Percentiles rank a stretch among this genome's conserved stretches.
These are phyloP conservation scores for Grifola frondosa DNA, from an alignment of 1,284 basidiomycete genomes.

Conservation along the genomic window DNA sequence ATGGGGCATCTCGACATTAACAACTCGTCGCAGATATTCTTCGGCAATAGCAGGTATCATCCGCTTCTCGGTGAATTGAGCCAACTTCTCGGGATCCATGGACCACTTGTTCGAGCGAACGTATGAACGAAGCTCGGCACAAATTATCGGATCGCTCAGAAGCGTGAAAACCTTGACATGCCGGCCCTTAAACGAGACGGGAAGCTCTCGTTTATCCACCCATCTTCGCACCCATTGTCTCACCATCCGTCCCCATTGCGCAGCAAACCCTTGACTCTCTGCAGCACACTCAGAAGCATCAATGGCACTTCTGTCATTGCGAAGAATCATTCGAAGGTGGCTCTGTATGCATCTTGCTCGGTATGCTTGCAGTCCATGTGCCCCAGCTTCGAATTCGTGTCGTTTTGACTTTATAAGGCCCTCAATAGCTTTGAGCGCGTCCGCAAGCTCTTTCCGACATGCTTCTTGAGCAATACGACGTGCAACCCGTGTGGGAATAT, in stretches of 20 bases:
- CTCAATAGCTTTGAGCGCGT: neutral
- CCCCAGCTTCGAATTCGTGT: neutral
- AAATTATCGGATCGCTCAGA: constrained; percentile 26
- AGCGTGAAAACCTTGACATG: constrained; percentile 35
- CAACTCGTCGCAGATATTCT: constrained; percentile 28
- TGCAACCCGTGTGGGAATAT: neutral
- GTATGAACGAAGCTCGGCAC: constrained; percentile 24
- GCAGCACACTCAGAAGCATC: constrained; percentile 32
- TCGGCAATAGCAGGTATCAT: constrained; percentile 30
- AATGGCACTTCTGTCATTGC: constrained; percentile 8
- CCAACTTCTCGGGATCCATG: constrained; percentile 35
- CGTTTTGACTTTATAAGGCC: neutral
- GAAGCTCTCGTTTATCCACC: constrained; percentile 26
- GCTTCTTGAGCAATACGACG: neutral
- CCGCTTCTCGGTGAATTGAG: constrained; percentile 23
- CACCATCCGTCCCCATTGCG: constrained; percentile 23
- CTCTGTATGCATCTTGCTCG: constrained; percentile 1
- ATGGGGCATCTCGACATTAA: constrained; percentile 34
- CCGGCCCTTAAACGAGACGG: constrained; percentile 26
- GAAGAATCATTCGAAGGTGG: neutral
- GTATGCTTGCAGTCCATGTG: constrained; percentile 1
- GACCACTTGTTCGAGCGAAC: constrained; percentile 32
- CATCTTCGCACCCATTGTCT: constrained; percentile 30
- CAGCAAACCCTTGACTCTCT: constrained; percentile 30
- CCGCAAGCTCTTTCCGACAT: neutral